These are phyloP conservation scores for Fusarium xylarioides DNA, from an alignment of 2,329 filamentous ascomycete species.

Conservation along the genomic window DNA sequence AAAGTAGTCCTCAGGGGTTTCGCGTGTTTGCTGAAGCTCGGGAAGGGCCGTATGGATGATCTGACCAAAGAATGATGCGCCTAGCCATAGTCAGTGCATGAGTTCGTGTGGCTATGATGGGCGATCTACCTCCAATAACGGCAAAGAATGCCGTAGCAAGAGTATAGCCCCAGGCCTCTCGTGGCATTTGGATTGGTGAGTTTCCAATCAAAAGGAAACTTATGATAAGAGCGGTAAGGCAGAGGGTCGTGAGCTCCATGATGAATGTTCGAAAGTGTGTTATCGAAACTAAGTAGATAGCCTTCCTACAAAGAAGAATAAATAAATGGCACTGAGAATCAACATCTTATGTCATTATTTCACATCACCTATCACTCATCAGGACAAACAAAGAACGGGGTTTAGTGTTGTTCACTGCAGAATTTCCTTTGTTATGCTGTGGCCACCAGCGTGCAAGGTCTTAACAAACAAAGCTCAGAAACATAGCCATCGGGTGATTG, in stretches of 20 bases:
- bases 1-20: accelerated
- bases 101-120: background rate
- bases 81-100: background rate
- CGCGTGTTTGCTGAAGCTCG: background rate
- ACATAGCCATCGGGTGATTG: too few species aligned
- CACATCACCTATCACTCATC: background rate
- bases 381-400: background rate
- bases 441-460: background rate
- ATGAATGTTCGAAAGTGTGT: background rate
- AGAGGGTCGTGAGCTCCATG: background rate
- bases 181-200: background rate
- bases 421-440: background rate
- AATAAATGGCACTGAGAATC: background rate
- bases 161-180: background rate
- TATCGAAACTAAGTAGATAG: background rate
- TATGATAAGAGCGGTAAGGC: background rate
- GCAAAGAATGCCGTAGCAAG: background rate
- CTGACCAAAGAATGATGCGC: background rate
- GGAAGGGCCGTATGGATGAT: background rate
- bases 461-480: background rate
- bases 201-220: background rate
- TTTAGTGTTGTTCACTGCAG: background rate
- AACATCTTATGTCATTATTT: background rate
- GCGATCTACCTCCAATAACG: background rate
- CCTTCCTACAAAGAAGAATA: background rate